phyloP scores from a whole-genome alignment of 768 basidiomycete species.

The Lactarius sanguifluus region DNA sequence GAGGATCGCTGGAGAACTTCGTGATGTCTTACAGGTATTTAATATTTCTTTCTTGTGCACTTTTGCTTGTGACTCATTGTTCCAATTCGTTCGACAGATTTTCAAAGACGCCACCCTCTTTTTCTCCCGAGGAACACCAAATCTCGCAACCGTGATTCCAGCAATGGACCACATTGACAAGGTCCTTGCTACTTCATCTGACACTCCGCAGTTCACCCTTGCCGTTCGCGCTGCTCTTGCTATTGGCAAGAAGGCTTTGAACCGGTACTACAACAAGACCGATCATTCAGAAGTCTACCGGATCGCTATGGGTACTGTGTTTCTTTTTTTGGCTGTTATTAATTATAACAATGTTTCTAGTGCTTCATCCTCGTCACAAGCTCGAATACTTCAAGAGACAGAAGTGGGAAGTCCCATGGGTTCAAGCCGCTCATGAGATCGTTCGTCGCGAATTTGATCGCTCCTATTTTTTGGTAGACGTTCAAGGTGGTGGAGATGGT shows the following conservation, averaged over 20 bases:
- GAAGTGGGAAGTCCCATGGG: no score
- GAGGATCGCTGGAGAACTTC: not conserved
- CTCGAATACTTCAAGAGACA: no score
- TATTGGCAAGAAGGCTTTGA: not conserved
- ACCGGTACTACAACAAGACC: slow-evolving; percentile 7
- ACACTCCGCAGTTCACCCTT: no score
- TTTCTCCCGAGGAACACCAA: slow-evolving; percentile 36
- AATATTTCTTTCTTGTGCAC: not conserved
- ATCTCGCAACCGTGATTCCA: slow-evolving; percentile 39
- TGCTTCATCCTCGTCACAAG: no score
- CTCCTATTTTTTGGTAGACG: no score
- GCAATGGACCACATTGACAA: slow-evolving; percentile 41
- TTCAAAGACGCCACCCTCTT: slow-evolving; percentile 39
- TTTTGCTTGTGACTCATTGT: not conserved
- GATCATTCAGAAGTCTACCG: not conserved
- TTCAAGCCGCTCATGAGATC: no score
- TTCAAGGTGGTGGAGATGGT: no score
- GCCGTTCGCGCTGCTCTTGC: not conserved
- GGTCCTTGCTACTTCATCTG: not conserved
- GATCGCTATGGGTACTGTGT: slow-evolving; percentile 12
- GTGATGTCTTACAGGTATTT: not conserved
- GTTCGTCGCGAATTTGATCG: no score
- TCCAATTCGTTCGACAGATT: slow-evolving; percentile 29
- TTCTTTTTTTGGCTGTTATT: no score
- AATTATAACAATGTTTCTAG: no score